A percentile compares a stretch with the other conserved stretches of the same genome.
These are phyloP conservation scores for Cicer pinnatifidum DNA, from an alignment of 306 rosid genomes.

Conservation along the genomic window DNA sequence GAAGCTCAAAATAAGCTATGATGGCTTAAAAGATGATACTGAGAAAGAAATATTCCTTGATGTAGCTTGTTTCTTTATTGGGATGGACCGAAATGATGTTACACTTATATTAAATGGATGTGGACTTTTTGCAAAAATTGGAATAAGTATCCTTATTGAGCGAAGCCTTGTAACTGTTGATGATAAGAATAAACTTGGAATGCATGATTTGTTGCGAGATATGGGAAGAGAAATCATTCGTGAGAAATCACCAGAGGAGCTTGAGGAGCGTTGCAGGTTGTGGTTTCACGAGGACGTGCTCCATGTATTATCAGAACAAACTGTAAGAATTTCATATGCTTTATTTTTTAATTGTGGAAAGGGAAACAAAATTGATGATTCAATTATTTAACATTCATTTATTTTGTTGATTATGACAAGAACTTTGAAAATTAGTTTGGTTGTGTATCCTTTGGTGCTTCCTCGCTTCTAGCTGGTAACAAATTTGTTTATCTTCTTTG, in stretches of 20 bases:
- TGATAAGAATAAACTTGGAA: not conserved
- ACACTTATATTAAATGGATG: not conserved
- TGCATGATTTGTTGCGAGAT: no score
- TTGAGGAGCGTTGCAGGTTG: not conserved
- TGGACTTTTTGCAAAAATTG: not conserved
- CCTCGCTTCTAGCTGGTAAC: no score
- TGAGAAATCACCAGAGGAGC: not conserved
- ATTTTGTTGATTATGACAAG: not conserved
- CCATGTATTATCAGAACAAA: not conserved
- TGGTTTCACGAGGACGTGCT: not conserved
- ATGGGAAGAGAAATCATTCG: not conserved
- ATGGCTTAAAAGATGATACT: no score
- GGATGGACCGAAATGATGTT: slow-evolving; percentile 12
- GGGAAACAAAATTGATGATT: no score
- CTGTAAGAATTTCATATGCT: not conserved
- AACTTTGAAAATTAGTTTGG: not conserved
- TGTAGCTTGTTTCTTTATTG: not conserved
- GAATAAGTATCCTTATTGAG: not conserved
- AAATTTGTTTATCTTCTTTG: not conserved
- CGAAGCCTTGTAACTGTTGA: not conserved
- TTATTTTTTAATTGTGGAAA: not conserved
- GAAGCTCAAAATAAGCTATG: not conserved
- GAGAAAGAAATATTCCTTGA: not conserved
- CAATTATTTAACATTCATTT: no score
- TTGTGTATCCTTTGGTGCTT: not conserved